Conservation (phyloP, 768 basidiomycete species). For the Harrya chromipes region DNA sequence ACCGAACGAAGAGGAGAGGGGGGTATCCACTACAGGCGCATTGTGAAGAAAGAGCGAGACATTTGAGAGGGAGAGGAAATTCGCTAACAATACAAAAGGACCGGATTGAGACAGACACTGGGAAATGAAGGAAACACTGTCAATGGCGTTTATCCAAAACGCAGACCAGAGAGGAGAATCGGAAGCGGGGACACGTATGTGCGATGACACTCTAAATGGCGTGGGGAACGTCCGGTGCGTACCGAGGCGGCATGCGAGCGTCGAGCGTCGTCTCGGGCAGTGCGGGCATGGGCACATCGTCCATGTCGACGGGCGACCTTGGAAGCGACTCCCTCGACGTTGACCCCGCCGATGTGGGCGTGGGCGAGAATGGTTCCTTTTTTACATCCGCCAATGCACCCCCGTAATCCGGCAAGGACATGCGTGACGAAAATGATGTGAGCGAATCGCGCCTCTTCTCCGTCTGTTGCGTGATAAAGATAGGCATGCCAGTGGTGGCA, state of each 20-base stretch:
- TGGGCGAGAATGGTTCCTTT: constrained; percentile 19
- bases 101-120: neutral
- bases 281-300: constrained; percentile 13
- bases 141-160: too few relatives aligned
- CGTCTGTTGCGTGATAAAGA: constrained; percentile 44
- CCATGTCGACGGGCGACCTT: constrained; percentile 17
- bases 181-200: too few relatives aligned
- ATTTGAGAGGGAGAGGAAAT: neutral
- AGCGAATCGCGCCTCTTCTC: constrained; percentile 48
- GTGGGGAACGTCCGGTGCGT: constrained; percentile 17
- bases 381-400: constrained; percentile 31
- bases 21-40: too few relatives aligned
- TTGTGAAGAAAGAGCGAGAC: neutral
- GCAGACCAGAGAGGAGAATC: too few relatives aligned
- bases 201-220: constrained; percentile 7
- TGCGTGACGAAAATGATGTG: constrained; percentile 36
- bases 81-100: constrained; percentile 30
- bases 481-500: constrained; percentile 39
- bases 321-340: constrained; percentile 29
- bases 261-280: constrained; percentile 19
- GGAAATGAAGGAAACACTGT: too few relatives aligned
- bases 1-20: neutral
- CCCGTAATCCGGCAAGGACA: constrained; percentile 42
- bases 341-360: constrained; percentile 18
- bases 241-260: constrained; percentile 19